phyloP scores from a whole-genome alignment of 192 early-diverging fungal species.

The Backusella tuberculispora region DNA sequence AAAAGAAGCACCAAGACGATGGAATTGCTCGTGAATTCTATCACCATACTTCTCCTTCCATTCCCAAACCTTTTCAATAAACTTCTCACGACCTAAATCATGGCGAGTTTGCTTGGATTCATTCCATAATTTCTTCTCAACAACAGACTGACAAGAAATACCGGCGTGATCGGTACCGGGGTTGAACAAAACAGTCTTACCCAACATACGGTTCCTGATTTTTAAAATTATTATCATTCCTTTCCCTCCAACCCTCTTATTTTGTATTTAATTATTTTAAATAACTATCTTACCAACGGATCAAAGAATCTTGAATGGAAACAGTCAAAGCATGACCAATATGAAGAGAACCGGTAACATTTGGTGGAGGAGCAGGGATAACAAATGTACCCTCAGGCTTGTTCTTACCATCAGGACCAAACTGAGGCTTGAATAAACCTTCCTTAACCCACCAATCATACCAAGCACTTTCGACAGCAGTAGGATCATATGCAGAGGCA shows the following conservation, averaged over 20 bases:
- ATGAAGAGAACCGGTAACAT: conserved; percentile 96
- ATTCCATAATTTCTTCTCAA: conserved; percentile 94
- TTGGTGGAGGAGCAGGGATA: conserved; percentile 97
- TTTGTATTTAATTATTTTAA: neutral
- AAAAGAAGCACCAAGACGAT: conserved; percentile 87
- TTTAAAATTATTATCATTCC: conserved; percentile 30
- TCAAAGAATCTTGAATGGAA: conserved; percentile 92
- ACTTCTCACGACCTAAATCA: conserved; percentile 89
- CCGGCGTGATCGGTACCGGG: conserved; percentile 97
- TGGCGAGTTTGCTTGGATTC: conserved; percentile 85
- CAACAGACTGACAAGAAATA: conserved; percentile 96
- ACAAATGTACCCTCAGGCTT: conserved; percentile 84
- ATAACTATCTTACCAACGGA: conserved; percentile 71
- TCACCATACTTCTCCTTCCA: conserved; percentile 91
- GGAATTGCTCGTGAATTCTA: conserved; percentile 87
- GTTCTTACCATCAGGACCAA: conserved; percentile 70
- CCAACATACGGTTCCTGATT: conserved; percentile 87
- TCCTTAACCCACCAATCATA: conserved; percentile 97
- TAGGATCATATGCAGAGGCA: conserved; percentile 85
- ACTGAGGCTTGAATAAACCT: conserved; percentile 87
- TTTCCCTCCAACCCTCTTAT: neutral
- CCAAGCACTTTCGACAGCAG: conserved; percentile 93
- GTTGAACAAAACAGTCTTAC: conserved; percentile 91
- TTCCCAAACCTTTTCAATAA: conserved; percentile 89
- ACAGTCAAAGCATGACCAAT: conserved; percentile 94